Evolutionary conservation across 768 basidiomycete genomes (phyloP).

Genomic region (Termitomyces sp.): DNA sequence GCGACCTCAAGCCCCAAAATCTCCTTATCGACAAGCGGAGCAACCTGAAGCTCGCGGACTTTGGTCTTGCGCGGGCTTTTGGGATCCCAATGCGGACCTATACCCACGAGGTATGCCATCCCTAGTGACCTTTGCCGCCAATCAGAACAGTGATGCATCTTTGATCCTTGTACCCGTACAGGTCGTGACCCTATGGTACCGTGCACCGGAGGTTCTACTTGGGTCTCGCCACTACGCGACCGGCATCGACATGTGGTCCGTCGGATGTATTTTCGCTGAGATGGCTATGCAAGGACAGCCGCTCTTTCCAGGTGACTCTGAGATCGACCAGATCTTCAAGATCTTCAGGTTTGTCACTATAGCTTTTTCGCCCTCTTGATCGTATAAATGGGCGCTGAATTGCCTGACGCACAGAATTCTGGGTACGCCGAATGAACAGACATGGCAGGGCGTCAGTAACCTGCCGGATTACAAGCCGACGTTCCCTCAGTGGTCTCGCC

Average conservation of each 20-base stretch:
- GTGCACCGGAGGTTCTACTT: conserved; percentile 94
- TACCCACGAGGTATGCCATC: conserved; percentile 80
- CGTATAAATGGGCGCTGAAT: not conserved
- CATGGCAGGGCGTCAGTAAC: conserved; percentile 85
- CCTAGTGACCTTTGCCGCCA: not conserved
- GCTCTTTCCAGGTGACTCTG: conserved; percentile 97
- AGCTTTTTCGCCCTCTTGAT: not conserved
- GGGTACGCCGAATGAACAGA: conserved; percentile 88
- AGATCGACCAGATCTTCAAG: conserved; percentile 99
- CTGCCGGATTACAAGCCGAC: conserved; percentile 95
- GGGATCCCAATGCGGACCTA: conserved; percentile 99
- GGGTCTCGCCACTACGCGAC: conserved; percentile 96
- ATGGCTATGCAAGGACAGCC: conserved; percentile 92
- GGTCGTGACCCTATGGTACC: conserved; percentile 99
- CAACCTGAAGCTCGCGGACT: conserved; percentile 95
- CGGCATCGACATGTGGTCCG: conserved; percentile 99
- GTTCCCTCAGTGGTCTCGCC: conserved; percentile 91
- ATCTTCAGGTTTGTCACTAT: conserved; percentile 75
- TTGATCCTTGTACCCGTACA: conserved; percentile 23
- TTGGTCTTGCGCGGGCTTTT: conserved; percentile 93
- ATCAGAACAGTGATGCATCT: not conserved
- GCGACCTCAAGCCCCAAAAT: conserved; percentile 96
- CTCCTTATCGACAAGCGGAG: conserved; percentile 84
- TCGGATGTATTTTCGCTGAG: conserved; percentile 97
- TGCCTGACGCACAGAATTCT: conserved; percentile 55